Evolutionary conservation across 2,329 filamentous ascomycete species (phyloP).

Genomic region (Fusarium nurragi): DNA sequence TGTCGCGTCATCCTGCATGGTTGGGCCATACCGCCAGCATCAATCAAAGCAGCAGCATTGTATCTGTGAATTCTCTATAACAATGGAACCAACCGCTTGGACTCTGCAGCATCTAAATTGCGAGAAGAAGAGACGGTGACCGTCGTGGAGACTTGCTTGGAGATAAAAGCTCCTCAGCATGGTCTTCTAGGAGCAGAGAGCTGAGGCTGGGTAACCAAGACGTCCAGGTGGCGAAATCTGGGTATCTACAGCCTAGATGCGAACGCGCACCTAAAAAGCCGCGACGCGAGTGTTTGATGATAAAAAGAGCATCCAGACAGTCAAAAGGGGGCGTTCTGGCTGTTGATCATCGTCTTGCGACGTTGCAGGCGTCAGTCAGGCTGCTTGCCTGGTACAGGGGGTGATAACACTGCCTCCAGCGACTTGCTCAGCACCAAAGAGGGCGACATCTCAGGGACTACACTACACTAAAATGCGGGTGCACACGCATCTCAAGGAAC

Average conservation of each 20-base stretch:
- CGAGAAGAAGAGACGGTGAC: constrained; percentile 41
- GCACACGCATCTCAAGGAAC: constrained; percentile 34
- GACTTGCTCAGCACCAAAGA: constrained; percentile 24
- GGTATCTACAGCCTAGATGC: constrained; percentile 39
- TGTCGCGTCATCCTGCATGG: constrained; percentile 40
- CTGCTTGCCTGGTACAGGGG: constrained; percentile 37
- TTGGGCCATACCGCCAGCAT: constrained; percentile 30
- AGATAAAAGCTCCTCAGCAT: constrained; percentile 33
- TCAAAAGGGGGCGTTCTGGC: constrained; percentile 28
- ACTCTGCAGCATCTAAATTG: constrained; percentile 45
- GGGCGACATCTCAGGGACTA: constrained; percentile 39
- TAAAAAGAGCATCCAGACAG: constrained; percentile 39
- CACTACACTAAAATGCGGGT: constrained; percentile 37
- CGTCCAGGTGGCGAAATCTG: constrained; percentile 35
- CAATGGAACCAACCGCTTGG: constrained; percentile 39
- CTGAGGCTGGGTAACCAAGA: constrained; percentile 34
- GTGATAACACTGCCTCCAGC: constrained; percentile 25
- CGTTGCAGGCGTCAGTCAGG: constrained; percentile 26
- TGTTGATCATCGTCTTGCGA: constrained; percentile 36
- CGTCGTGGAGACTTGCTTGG: constrained; percentile 40
- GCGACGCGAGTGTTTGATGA: constrained; percentile 39
- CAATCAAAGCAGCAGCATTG: constrained; percentile 43
- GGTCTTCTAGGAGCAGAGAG: constrained; percentile 38
- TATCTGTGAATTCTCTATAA: constrained; percentile 47
- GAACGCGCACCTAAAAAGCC: constrained; percentile 37